Conservation (phyloP, 805 yeast genomes). For the Ascoidea tarda region DNA sequence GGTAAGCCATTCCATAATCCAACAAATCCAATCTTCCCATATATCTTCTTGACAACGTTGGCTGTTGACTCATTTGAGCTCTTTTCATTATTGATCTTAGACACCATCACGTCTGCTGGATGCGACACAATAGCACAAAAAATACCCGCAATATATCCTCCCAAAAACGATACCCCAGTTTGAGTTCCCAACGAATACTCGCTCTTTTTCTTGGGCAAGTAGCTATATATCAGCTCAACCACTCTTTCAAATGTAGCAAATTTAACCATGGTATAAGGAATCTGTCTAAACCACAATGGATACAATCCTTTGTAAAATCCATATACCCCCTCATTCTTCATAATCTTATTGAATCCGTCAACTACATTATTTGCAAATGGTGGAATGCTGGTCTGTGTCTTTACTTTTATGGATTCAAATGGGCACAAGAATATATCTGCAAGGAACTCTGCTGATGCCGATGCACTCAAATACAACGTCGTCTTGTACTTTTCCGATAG, state of each 20-base stretch:
- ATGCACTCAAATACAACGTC: constrained; percentile 63
- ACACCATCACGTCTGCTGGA: constrained; percentile 99
- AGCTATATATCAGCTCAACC: constrained; percentile 64
- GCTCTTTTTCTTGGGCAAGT: constrained; percentile 57
- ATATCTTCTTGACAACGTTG: constrained; percentile 59
- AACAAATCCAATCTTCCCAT: constrained; percentile 66
- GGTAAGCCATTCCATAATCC: constrained; percentile 95
- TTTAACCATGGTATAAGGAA: constrained; percentile 98
- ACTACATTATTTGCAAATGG: constrained; percentile 55
- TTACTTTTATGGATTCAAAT: constrained; percentile 88
- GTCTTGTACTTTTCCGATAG: constrained; percentile 53
- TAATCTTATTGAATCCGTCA: constrained; percentile 55
- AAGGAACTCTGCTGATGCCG: constrained; percentile 88
- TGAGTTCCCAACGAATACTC: constrained; percentile 65
- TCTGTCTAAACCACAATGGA: constrained; percentile 93
- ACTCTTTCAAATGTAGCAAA: constrained; percentile 90
- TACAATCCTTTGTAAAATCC: constrained; percentile 80
- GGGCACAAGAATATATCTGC: constrained; percentile 91
- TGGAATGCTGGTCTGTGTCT: constrained; percentile 86
- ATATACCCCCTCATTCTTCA: constrained; percentile 52
- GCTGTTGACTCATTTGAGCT: constrained; percentile 51
- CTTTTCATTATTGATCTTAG: constrained; percentile 71
- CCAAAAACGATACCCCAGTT: constrained; percentile 88
- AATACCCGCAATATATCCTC: constrained; percentile 96
- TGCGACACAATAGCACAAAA: constrained; percentile 93